These are phyloP conservation scores for Russula lepida DNA, from an alignment of 768 basidiomycete species.

Conservation along the genomic window DNA sequence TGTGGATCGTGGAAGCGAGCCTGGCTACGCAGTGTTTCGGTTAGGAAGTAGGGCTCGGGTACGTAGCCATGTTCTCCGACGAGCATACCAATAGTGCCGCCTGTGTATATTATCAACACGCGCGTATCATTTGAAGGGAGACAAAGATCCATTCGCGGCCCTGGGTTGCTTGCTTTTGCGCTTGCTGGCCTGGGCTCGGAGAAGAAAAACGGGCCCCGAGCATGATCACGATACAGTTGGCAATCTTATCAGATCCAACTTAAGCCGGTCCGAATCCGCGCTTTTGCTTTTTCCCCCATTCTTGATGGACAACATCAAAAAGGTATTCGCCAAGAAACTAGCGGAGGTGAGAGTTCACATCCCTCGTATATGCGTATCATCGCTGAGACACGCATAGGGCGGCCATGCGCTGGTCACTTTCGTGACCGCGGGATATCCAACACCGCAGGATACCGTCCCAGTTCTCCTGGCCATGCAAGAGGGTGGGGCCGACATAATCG, in stretches of 20 bases:
- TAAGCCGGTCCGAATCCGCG: too few species aligned
- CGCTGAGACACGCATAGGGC: constrained; percentile 33
- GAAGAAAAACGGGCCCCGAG: not conserved
- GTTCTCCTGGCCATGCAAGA: constrained; percentile 86
- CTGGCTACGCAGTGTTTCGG: constrained; percentile 74
- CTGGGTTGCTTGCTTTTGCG: not conserved
- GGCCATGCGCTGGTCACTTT: constrained; percentile 71
- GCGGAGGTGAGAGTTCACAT: constrained; percentile 34
- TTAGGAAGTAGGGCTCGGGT: constrained; percentile 82
- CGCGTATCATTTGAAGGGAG: constrained; percentile 57
- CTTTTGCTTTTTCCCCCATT: not conserved
- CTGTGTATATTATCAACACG: constrained; percentile 86
- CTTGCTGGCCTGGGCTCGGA: not conserved
- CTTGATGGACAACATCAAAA: constrained; percentile 61
- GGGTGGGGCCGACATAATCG: constrained; percentile 91
- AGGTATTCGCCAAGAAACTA: constrained; percentile 61
- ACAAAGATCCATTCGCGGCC: constrained; percentile 36
- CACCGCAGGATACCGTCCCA: constrained; percentile 68
- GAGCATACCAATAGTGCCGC: constrained; percentile 87
- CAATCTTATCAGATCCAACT: too few species aligned
- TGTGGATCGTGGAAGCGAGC: constrained; percentile 87
- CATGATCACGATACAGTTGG: too few species aligned
- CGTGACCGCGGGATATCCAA: constrained; percentile 91
- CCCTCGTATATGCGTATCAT: not conserved
- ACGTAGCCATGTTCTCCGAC: constrained; percentile 69